Evolutionary conservation across 441 rosid species (phyloP).

Genomic region (Capsella rubella): DNA sequence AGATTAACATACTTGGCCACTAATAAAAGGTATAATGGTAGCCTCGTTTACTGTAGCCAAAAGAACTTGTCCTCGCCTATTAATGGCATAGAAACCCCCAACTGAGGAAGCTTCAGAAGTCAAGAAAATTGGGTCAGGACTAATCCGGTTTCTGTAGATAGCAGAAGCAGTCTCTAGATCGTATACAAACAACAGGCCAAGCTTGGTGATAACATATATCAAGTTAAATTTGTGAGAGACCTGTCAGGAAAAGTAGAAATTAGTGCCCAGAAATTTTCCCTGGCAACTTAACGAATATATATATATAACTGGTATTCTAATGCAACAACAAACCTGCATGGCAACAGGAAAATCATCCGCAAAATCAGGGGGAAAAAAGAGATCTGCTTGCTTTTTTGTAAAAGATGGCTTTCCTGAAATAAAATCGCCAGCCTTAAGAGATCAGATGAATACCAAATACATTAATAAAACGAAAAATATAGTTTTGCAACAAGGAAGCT

Average conservation of each 20-base stretch:
- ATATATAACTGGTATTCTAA: constrained; percentile 20
- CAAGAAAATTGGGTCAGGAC: constrained; percentile 99
- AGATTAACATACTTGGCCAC: constrained; percentile 82
- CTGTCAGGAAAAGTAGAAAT: constrained; percentile 58
- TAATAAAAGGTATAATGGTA: constrained; percentile 94
- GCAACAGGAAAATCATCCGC: constrained; percentile 99
- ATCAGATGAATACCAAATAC: constrained; percentile 24
- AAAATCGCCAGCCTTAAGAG: constrained; percentile 12
- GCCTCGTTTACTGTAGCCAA: constrained; percentile 96
- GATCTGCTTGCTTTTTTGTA: constrained; percentile 97
- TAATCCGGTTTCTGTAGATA: constrained; percentile 95
- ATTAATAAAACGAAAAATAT: constrained; percentile 7
- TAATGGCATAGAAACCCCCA: constrained; percentile 98
- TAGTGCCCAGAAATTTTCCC: constrained; percentile 27
- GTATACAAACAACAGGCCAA: constrained; percentile 96
- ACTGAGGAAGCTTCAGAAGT: constrained; percentile 89
- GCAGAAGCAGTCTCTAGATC: constrained; percentile 99
- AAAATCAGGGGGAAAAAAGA: constrained; percentile 99
- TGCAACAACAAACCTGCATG: constrained; percentile 81
- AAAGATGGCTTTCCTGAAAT: constrained; percentile 90
- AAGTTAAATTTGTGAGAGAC: constrained; percentile 95
- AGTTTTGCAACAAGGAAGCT: constrained; percentile 33
- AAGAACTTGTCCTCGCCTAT: constrained; percentile 98
- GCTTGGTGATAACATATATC: constrained; percentile 97
- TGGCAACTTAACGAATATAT: constrained; percentile 10